Evolutionary conservation across 2,329 filamentous ascomycete genomes (phyloP).

Genomic region (Lasiodiplodia sp.): DNA sequence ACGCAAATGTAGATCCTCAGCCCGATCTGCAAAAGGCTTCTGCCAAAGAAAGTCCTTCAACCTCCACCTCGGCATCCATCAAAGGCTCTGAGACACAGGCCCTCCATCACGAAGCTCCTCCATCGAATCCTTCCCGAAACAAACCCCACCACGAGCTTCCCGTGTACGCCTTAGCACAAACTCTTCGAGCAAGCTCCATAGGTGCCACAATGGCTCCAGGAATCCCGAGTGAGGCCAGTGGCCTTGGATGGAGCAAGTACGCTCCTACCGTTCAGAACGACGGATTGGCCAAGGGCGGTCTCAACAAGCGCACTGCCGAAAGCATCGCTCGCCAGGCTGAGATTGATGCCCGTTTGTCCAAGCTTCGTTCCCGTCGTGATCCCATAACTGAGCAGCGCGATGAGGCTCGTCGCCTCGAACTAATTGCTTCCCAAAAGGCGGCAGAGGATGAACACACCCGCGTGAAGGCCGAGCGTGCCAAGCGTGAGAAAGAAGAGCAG

Average conservation of each 20-base stretch:
- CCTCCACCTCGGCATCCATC: neutral
- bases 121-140: neutral
- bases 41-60: neutral
- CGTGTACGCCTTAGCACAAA: conserved; percentile 9
- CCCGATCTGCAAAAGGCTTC: neutral
- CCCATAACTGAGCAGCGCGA: conserved; percentile 2
- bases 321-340: conserved; percentile 19
- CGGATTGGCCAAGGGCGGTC: neutral
- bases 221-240: neutral
- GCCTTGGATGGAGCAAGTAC: conserved; percentile 13
- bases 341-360: conserved; percentile 9
- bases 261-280: conserved; percentile 1
- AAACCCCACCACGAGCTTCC: conserved; percentile 2
- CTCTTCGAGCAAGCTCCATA: conserved; percentile 24
- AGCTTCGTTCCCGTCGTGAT: conserved; percentile 12
- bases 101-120: neutral
- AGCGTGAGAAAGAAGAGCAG: neutral
- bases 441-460: neutral
- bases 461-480: neutral
- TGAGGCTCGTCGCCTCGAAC: neutral
- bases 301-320: conserved; percentile 15
- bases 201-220: conserved; percentile 27
- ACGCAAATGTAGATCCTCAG: neutral
- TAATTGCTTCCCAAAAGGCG: conserved; percentile 7
- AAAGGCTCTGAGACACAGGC: neutral